A percentile compares a stretch with the other conserved stretches of the same genome.
These are phyloP conservation scores for Dorcoceras hygrometricum DNA, from an alignment of 257 asterid genomes.

Conservation along the genomic window DNA sequence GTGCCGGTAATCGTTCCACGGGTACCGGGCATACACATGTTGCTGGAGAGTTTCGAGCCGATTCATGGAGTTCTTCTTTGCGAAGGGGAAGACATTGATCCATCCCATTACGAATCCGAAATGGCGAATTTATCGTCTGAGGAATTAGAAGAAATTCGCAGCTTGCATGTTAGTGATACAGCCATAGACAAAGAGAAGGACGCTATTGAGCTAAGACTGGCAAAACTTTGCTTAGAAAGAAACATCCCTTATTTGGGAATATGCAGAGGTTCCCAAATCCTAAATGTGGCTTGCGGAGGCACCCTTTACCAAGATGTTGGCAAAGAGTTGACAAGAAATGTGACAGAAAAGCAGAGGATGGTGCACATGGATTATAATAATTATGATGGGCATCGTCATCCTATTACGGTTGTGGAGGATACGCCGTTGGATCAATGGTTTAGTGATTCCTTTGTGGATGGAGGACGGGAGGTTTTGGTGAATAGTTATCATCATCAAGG, in stretches of 20 bases:
- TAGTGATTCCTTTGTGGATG: conserved; percentile 42
- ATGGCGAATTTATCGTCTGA: conserved; percentile 41
- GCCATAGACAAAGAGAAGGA: conserved; percentile 77
- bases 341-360: conserved; percentile 25
- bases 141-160: conserved; percentile 66
- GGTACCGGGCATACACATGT: conserved; percentile 64
- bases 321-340: conserved; percentile 40
- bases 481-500: conserved; percentile 97
- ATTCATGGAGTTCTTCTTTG: conserved; percentile 89
- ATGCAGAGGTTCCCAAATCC: conserved; percentile 85
- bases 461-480: conserved; percentile 50
- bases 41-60: conserved; percentile 78
- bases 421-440: conserved; percentile 81
- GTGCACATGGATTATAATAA: conserved; percentile 74
- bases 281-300: conserved; percentile 90
- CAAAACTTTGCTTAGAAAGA: conserved; percentile 77
- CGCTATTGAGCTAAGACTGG: conserved; percentile 68
- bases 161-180: conserved; percentile 63
- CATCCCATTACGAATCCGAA: conserved; percentile 66
- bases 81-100: conserved; percentile 87
- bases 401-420: conserved; percentile 42
- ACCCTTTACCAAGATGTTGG: conserved; percentile 78
- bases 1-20: conserved; percentile 82
- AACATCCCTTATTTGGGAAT: conserved; percentile 85
- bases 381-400: conserved; percentile 75